Percentiles rank a stretch among this genome's conserved stretches.
Conservation (phyloP, 768 basidiomycete species). For the Fibroporia radiculosa region DNA sequence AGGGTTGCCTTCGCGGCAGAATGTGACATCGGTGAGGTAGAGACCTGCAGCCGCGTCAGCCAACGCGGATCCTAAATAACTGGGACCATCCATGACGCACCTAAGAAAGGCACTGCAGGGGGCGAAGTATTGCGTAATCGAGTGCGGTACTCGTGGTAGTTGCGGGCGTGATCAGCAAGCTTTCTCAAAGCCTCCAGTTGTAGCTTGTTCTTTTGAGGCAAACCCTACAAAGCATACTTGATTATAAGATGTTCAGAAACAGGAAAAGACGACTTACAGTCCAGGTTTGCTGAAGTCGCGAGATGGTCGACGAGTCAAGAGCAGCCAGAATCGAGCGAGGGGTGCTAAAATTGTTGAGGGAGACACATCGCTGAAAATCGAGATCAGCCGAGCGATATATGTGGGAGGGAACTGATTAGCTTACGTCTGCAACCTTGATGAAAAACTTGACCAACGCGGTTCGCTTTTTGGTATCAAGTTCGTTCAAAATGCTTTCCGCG, state of each 20-base stretch:
- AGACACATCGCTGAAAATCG: constrained; percentile 64
- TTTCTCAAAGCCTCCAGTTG: constrained; percentile 75
- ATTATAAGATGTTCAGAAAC: not conserved
- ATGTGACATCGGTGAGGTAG: constrained; percentile 89
- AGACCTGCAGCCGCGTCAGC: constrained; percentile 40
- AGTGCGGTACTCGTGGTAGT: constrained; percentile 87
- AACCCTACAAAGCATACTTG: constrained; percentile 41
- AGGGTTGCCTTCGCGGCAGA: constrained; percentile 92
- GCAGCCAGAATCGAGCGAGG: constrained; percentile 90
- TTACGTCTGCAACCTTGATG: constrained; percentile 86
- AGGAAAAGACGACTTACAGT: constrained; percentile 44
- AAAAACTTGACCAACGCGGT: constrained; percentile 79
- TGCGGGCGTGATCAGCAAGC: constrained; percentile 85
- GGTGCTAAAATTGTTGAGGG: constrained; percentile 85
- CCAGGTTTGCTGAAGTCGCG: constrained; percentile 91
- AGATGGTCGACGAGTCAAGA: constrained; percentile 91
- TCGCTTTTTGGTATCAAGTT: constrained; percentile 82
- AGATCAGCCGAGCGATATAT: constrained; percentile 2
- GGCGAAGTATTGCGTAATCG: constrained; percentile 82
- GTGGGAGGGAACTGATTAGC: constrained; percentile 22
- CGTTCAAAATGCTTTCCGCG: constrained; percentile 87
- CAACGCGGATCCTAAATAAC: constrained; percentile 9
- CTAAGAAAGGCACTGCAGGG: constrained; percentile 93
- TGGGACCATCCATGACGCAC: constrained; percentile 30
- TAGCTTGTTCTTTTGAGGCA: constrained; percentile 77